Base-by-base conservation (phyloP, 805 yeast species). In the Metschnikowia aberdeeniae region DNA sequence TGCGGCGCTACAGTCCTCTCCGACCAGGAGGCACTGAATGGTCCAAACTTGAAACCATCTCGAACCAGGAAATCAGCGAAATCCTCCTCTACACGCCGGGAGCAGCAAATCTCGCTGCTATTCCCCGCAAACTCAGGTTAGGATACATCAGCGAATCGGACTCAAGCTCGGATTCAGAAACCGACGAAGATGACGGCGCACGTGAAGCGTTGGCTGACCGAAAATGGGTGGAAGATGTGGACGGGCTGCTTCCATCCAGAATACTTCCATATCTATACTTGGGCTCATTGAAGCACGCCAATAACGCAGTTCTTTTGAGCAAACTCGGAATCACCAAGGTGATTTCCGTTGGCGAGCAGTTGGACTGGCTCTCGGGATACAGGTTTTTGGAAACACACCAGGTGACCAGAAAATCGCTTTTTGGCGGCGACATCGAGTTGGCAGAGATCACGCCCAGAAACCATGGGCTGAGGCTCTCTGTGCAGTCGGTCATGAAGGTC, bases 281-380 rank as follows among this genome's bases (percentile, higher is more conserved):
- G 43, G 98, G 98, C 0, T 83, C 93, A 3, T 68, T 89, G 44
- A 77, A 67, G 38, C 97, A 92, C 66, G 97, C 97, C 4, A 81
- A 81, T 45, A 78, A 82, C 52, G 73, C 84, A 5, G 77, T 80
- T 2, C 63, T 92, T 52, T 67, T 92, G 44, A 63, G 68, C 26
- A 75, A 74, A 44, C 65, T 92, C 10, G 89, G 87, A 0, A 88
- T 92, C 46, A 76, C 73, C 13, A 78, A 86, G 46, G 75, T 92
- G 10, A 82, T 92, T 11, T 83, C 93, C 2, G 97, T 92, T 8
- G 98, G 98, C 1, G 97, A 92, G 56, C 67, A 68, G 9, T 66
- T 86, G 6, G 68, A 76, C 2, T 89, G 96, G 96, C 53, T 81
- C 28, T 52, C 51, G 41, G 66, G 71, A 0, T 51, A 54, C 31